Percentiles rank a stretch among this genome's conserved stretches.
Evolutionary conservation across 2,329 filamentous ascomycete genomes (phyloP).

Genomic region (Alternaria sp.): DNA sequence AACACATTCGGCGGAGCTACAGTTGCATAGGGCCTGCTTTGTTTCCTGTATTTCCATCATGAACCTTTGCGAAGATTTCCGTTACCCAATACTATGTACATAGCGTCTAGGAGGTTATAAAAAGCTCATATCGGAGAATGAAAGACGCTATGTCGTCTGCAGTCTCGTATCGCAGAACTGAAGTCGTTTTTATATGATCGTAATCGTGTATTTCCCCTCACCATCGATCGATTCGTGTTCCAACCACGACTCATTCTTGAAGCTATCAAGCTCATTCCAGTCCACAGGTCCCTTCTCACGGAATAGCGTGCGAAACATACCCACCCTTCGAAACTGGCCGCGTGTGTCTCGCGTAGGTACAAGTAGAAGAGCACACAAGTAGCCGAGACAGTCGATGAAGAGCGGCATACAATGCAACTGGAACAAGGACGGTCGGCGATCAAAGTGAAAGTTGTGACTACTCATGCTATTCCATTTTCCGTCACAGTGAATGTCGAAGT

Average conservation of each 20-base stretch:
- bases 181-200: not conserved
- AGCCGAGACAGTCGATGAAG: not conserved
- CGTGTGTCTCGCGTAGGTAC: not conserved
- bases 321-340: not conserved
- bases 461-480: not conserved
- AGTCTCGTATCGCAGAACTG: not conserved
- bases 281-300: not conserved
- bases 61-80: rapidly evolving
- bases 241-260: not conserved
- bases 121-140: not conserved
- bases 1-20: not conserved
- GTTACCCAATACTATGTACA: not conserved
- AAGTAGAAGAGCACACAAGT: not conserved
- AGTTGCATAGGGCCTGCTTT: not conserved
- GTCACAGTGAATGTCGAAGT: not conserved
- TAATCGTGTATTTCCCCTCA: not conserved
- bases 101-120: not conserved
- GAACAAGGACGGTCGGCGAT: not conserved
- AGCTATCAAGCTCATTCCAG: not conserved
- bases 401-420: not conserved
- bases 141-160: not conserved
- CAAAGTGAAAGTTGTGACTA: not conserved
- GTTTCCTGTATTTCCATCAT: not conserved
- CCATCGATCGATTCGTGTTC: not conserved
- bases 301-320: not conserved